phyloP scores from a whole-genome alignment of 2,329 filamentous ascomycete genomes.

The Neoscytalidium dimidiatum region DNA sequence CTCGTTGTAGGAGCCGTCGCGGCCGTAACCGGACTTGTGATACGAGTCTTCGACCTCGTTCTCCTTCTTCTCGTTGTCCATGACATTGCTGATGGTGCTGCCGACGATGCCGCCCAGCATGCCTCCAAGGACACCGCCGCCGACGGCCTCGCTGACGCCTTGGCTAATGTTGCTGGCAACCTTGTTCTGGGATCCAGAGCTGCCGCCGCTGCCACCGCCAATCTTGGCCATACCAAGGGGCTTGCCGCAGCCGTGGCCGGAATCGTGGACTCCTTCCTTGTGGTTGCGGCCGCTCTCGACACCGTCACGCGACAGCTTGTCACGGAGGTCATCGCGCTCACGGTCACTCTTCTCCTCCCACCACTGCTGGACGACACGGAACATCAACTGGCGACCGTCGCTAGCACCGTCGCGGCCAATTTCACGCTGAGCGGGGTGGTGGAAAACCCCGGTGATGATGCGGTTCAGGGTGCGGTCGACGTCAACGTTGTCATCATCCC shows the following conservation, averaged over 20 bases:
- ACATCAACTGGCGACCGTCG: conserved; percentile 77
- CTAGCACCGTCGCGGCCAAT: conserved; percentile 68
- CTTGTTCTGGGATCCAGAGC: conserved; percentile 32
- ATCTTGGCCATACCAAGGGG: conserved; percentile 65
- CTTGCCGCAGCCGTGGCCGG: conserved; percentile 83
- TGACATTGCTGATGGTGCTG: conserved; percentile 61
- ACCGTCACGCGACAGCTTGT: conserved; percentile 75
- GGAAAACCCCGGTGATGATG: conserved; percentile 80
- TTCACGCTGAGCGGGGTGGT: conserved; percentile 80
- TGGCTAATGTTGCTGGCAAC: conserved; percentile 47
- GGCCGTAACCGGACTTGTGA: conserved; percentile 54
- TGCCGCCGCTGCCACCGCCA: conserved; percentile 47
- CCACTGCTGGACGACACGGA: conserved; percentile 78
- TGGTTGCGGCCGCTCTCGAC: conserved; percentile 80
- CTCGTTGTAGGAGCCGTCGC: conserved; percentile 64
- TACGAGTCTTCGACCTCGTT: conserved; percentile 50
- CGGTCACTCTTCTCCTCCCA: conserved; percentile 68
- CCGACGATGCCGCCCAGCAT: conserved; percentile 69
- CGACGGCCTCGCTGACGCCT: conserved; percentile 60
- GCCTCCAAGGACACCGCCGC: conserved; percentile 67
- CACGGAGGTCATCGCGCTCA: conserved; percentile 67
- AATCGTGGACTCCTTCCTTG: conserved; percentile 80
- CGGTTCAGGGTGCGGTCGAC: conserved; percentile 69
- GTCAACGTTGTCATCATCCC: conserved; percentile 76
- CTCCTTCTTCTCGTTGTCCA: conserved; percentile 52